These are phyloP conservation scores for Delphinella strobiligena DNA, from an alignment of 2,329 filamentous ascomycete genomes.

Conservation along the genomic window DNA sequence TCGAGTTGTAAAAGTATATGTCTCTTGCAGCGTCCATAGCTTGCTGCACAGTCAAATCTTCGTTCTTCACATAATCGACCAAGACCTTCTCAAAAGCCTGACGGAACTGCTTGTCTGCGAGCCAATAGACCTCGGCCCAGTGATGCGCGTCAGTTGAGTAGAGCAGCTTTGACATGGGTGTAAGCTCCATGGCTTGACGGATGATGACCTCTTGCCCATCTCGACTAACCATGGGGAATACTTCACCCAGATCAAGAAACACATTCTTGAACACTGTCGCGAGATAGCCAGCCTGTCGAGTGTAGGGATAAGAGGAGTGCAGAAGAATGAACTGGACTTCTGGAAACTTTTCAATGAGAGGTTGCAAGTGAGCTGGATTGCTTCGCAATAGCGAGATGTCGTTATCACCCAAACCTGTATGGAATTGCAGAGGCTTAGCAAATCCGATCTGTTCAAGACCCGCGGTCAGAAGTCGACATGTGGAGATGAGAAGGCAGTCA, in stretches of 20 bases:
- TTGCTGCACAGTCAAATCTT: conserved; percentile 48
- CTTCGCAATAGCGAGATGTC: conserved; percentile 59
- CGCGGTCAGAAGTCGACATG: conserved; percentile 45
- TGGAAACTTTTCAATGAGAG: conserved; percentile 57
- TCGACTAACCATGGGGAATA: conserved; percentile 67
- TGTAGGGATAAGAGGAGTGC: conserved; percentile 73
- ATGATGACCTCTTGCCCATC: conserved; percentile 63
- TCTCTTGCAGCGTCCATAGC: conserved; percentile 53
- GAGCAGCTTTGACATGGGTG: conserved; percentile 61
- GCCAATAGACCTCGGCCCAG: conserved; percentile 65
- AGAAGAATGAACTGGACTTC: conserved; percentile 64
- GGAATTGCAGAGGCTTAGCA: conserved; percentile 70
- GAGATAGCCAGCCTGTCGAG: conserved; percentile 64
- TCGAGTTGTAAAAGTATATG: conserved; percentile 66
- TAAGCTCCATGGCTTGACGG: conserved; percentile 62
- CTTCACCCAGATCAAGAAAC: conserved; percentile 71
- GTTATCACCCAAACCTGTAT: conserved; percentile 71
- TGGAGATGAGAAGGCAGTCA: conserved; percentile 54
- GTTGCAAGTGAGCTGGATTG: conserved; percentile 64
- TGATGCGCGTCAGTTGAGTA: conserved; percentile 75
- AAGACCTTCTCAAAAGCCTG: conserved; percentile 59
- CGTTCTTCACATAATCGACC: conserved; percentile 51
- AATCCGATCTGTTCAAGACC: conserved; percentile 27
- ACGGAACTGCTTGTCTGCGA: conserved; percentile 61
- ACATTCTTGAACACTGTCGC: conserved; percentile 67